Base-by-base conservation (phyloP, 306 rosid species). In the Quillaja saponaria region DNA sequence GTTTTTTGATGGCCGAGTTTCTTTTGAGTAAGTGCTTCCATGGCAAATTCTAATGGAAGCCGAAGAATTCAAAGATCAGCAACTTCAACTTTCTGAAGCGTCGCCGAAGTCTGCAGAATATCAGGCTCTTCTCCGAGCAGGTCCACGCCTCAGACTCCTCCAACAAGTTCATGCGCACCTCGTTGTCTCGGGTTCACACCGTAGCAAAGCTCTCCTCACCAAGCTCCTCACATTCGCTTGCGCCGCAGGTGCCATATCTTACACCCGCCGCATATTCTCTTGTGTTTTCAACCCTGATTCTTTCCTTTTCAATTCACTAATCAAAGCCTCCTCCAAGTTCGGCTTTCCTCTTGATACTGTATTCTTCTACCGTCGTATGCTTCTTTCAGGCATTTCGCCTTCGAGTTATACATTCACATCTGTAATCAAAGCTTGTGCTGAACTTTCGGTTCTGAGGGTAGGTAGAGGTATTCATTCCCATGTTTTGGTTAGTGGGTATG, bases 371-470 rank as follows among this genome's bases (percentile, higher is more conserved):
- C 73, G 76, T 28, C 78, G 59, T 37, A 91, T 91, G 98, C 84
- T 82, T 39, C 63, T 25, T 10, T 76, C 80, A 0, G 53, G 68
- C 19, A 58, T 75, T 45, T 18, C 64, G 1, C 95, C 87, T 33
- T 80, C 92, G 3, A 80, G 76, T 16, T 91, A 91, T 71, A 84
- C 95, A 11, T 88, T 84, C 58, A 91, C 96, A 10, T 91, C 95
- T 1, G 88, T 88, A 55, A 77, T 91, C 70, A 91, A 91, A 66
- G 82, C 98, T n/a, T 91, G 96, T 28, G 92, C 96, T 3, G 84
- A 78, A 56, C 84, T 88, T 13, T 81, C 88, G 6, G 69, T 76
- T 21, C 67, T 76, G 31, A 69, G 68, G 44, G n/a, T 74, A 6
- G 96, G 95, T 0, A 64, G 46, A 28, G 19, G 58, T 6, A 34